Evolutionary conservation across 208 protist genomes (phyloP), one percentile per base, ranked within the genome.

Genomic region (Acanthamoeba divionensis): DNA sequence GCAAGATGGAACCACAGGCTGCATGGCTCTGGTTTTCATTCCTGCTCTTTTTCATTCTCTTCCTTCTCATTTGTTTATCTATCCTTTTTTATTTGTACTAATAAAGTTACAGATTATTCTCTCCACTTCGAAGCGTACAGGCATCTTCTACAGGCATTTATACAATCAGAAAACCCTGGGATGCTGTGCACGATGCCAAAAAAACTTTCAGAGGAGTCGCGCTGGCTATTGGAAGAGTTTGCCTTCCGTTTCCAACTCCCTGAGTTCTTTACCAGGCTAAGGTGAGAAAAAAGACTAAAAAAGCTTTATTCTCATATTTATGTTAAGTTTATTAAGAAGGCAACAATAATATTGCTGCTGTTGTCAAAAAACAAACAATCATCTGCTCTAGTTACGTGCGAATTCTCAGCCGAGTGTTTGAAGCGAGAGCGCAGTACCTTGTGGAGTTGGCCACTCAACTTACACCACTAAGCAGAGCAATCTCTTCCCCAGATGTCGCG

Each of bases 201-300:
- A 44, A 24, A 7, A 29, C 45, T 82, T 82, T 33, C 71, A 44
- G 71, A 82, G 18, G 29, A 21, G n/a, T 54, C 71, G 21, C 48
- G 48, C 10, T 82, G 71, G 71, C 36, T 82, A 6, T 50, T 82
- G 15, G 71, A 82, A 31, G 71, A 82, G 26, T 82, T 82, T 26
- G 71, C 71, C 13, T 13, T 62, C 12, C 71, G 71, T 2, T 50
- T 62, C n/a, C 38, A 62, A 26, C 12, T 82, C 41, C 45, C 71
- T 5, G 29, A 29, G 48, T 57, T 82, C 47, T 82, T 29, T 36
- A 33, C 71, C 12, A 82, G 60, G n/a, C 47, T 82, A 3, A 33
- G 48, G 71, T 82, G n/a, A n/a, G n/a, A n/a, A n/a, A n/a, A n/a
- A 60, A 29, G 10, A 0, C 12, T 21, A 10, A 7, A 13, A 73